Conservation (phyloP, 2,329 filamentous ascomycete genomes). For the Penicillium sp. region DNA sequence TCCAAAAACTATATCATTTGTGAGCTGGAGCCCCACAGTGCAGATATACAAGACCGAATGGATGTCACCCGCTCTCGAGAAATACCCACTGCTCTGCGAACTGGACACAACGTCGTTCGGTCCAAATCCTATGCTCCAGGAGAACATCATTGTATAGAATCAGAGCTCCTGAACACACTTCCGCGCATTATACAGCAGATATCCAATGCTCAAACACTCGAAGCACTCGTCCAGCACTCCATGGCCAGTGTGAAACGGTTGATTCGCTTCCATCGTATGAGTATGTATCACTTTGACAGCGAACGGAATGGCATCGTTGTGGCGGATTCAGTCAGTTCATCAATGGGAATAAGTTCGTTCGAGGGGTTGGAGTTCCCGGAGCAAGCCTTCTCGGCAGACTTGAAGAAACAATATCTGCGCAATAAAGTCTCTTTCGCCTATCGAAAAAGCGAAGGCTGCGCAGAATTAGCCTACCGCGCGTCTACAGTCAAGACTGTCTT, state of each 20-base stretch:
- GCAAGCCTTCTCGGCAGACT: constrained; percentile 80
- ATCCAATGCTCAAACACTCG: constrained; percentile 67
- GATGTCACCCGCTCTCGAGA: not conserved
- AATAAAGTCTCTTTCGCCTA: constrained; percentile 85
- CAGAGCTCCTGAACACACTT: constrained; percentile 82
- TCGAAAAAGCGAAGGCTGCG: constrained; percentile 71
- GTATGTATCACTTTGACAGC: constrained; percentile 73
- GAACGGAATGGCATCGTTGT: constrained; percentile 82
- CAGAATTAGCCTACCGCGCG: constrained; percentile 74
- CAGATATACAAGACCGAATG: not conserved
- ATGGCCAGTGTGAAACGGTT: constrained; percentile 81
- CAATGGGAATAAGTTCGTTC: constrained; percentile 73
- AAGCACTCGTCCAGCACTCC: constrained; percentile 72
- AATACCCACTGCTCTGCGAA: not conserved
- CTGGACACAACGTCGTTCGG: too few relatives aligned
- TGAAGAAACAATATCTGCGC: constrained; percentile 76
- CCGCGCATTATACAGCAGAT: constrained; percentile 85
- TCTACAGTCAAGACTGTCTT: constrained; percentile 70
- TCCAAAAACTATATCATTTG: constrained; percentile 73
- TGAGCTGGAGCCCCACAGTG: constrained; percentile 73
- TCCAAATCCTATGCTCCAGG: not conserved
- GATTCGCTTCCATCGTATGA: constrained; percentile 44
- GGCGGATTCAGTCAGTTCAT: constrained; percentile 76
- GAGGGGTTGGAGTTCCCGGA: constrained; percentile 82
- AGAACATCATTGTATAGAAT: not conserved